phyloP scores from a whole-genome alignment of 2,329 filamentous ascomycete genomes.

The Fusarium nelsonii region DNA sequence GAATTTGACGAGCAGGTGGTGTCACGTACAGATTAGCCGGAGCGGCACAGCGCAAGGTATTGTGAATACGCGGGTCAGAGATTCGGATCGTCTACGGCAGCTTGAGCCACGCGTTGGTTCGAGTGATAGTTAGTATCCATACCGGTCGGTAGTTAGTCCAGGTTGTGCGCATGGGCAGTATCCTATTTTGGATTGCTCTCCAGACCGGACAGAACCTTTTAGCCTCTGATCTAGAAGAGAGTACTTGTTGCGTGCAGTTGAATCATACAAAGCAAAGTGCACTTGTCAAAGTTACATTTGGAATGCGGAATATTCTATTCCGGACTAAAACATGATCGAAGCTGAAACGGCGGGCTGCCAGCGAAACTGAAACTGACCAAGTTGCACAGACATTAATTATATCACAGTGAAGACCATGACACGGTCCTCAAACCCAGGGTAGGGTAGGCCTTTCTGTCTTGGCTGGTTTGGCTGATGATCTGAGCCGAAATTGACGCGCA shows the following conservation, averaged over 20 bases:
- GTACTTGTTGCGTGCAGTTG: background rate
- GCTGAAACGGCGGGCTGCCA: constrained; percentile 29
- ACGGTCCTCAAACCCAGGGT: constrained; percentile 16
- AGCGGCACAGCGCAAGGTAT: constrained; percentile 20
- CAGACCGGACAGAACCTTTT: background rate
- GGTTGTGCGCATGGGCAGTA: constrained; percentile 1
- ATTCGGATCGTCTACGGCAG: constrained; percentile 9
- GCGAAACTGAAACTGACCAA: constrained; percentile 16
- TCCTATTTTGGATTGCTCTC: background rate
- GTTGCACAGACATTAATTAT: background rate
- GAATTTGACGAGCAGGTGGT: background rate
- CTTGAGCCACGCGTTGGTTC: constrained; percentile 8
- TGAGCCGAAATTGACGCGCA: constrained; percentile 31
- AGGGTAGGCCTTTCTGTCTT: constrained; percentile 11
- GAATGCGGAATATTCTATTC: constrained; percentile 10
- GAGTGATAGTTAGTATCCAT: constrained; percentile 4
- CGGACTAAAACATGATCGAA: constrained; percentile 4
- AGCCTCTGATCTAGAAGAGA: background rate
- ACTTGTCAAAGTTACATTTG: background rate
- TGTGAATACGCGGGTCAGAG: background rate
- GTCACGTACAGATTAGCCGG: background rate
- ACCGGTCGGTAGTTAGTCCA: constrained; percentile 5
- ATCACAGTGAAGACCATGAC: constrained; percentile 16
- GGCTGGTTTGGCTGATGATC: constrained; percentile 20
- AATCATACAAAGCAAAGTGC: background rate